Evolutionary conservation across 176 grass and related monocot genomes (phyloP).

Genomic region (Lolium rigidum): DNA sequence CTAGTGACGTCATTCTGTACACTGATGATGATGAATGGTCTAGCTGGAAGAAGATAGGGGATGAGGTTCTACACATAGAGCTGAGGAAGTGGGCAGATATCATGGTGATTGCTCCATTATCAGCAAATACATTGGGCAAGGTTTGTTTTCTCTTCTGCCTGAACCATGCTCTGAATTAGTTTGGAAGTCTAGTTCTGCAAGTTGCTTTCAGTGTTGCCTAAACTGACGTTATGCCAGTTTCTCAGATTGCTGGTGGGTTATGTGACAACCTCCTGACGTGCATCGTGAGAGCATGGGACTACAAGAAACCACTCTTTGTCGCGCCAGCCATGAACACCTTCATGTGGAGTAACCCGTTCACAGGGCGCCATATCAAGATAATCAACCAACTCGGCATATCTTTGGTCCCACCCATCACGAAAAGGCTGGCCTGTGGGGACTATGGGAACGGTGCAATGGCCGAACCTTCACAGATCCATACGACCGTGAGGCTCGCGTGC

Average conservation of each 20-base stretch:
- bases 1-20: conserved; percentile 58
- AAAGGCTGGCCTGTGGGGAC: conserved; percentile 78
- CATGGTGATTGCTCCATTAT: conserved; percentile 84
- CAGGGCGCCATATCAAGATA: conserved; percentile 61
- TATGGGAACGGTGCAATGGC: conserved; percentile 94
- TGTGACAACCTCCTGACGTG: conserved; percentile 98
- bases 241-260: conserved; percentile 81
- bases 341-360: conserved; percentile 97
- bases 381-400: conserved; percentile 69
- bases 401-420: conserved; percentile 66
- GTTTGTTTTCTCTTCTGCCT: conserved; percentile 45
- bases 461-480: conserved; percentile 64
- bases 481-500: conserved; percentile 61
- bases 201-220: too few species aligned
- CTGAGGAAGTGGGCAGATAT: conserved; percentile 95
- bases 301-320: conserved; percentile 74
- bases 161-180: not conserved
- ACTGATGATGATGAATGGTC: conserved; percentile 95
- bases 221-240: conserved; percentile 19
- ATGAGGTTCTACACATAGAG: conserved; percentile 92
- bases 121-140: conserved; percentile 95
- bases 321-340: conserved; percentile 96
- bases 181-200: too few species aligned
- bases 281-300: conserved; percentile 93
- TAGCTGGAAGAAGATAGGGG: conserved; percentile 92